phyloP scores from a whole-genome alignment of 805 yeast genomes.

The Ascoidea asiatica region DNA sequence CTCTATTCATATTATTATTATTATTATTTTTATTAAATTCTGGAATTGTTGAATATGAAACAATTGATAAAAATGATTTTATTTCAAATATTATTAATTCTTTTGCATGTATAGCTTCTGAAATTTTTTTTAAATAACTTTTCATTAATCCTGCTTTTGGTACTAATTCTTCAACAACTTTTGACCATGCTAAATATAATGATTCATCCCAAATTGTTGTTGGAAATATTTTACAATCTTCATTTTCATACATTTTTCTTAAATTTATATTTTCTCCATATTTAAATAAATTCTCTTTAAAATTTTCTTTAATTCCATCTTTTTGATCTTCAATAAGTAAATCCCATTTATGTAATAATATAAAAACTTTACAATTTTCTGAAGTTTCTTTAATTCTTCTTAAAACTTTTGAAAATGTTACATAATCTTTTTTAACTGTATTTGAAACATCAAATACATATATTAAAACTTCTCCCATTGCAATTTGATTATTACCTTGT shows the following conservation, averaged over 20 bases:
- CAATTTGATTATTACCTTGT: conserved; percentile 24
- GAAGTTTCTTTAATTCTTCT: conserved; percentile 71
- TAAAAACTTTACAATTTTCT: conserved; percentile 86
- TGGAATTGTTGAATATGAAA: conserved; percentile 26
- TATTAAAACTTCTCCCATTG: conserved; percentile 83
- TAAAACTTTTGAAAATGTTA: conserved; percentile 74
- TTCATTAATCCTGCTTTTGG: conserved; percentile 83
- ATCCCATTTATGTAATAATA: conserved; percentile 91
- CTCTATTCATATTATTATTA: too few relatives aligned
- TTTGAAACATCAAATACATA: conserved; percentile 95
- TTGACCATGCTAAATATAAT: conserved; percentile 93
- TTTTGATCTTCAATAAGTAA: conserved; percentile 78
- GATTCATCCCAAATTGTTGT: conserved; percentile 98
- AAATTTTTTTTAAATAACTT: conserved; percentile 58
- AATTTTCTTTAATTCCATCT: conserved; percentile 76
- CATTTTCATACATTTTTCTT: neutral
- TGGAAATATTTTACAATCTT: conserved; percentile 53
- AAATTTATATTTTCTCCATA: conserved; percentile 20
- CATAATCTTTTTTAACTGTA: conserved; percentile 83
- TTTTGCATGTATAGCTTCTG: conserved; percentile 64
- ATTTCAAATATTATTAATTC: conserved; percentile 88
- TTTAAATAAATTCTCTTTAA: conserved; percentile 63
- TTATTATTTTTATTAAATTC: conserved; percentile 3
- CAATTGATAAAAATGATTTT: conserved; percentile 74
- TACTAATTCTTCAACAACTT: conserved; percentile 85